These are phyloP conservation scores for Phaffia tasmanica DNA, from an alignment of 768 basidiomycete species.

Conservation along the genomic window DNA sequence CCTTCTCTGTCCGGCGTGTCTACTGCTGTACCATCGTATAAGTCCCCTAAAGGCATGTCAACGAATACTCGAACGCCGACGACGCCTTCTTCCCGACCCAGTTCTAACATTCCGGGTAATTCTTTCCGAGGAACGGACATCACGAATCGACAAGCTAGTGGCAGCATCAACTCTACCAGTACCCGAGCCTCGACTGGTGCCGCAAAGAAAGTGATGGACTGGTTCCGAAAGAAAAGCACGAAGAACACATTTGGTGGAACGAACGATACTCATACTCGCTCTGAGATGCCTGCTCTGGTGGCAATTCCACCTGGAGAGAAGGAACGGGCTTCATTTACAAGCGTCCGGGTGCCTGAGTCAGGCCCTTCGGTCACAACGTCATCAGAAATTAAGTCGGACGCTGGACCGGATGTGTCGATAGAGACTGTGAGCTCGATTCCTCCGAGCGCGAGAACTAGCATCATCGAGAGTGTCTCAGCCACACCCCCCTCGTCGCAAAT, in stretches of 20 bases:
- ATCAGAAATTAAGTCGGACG: background rate
- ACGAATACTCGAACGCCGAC: slow-evolving; percentile 48
- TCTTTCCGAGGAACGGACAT: slow-evolving; percentile 3
- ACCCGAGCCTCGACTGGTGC: slow-evolving; percentile 35
- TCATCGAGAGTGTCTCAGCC: background rate
- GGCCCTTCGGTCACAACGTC: slow-evolving; percentile 3
- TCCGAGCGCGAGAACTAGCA: background rate
- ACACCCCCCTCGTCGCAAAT: slow-evolving; percentile 18
- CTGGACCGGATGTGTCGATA: slow-evolving; percentile 3
- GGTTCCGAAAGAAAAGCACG: slow-evolving; percentile 58
- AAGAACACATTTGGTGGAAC: slow-evolving; percentile 9
- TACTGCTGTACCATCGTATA: background rate
- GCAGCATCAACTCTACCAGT: slow-evolving; percentile 21
- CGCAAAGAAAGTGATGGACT: slow-evolving; percentile 93
- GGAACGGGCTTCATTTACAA: slow-evolving; percentile 15
- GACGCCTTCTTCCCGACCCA: slow-evolving; percentile 32
- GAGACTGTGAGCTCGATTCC: background rate
- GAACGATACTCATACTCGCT: background rate
- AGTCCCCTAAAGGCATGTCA: slow-evolving; percentile 44
- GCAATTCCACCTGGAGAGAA: slow-evolving; percentile 13
- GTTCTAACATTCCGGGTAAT: slow-evolving; percentile 26
- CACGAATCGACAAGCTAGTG: slow-evolving; percentile 7
- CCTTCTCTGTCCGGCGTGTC: background rate
- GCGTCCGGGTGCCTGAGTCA: background rate
- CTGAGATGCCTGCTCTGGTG: too few species aligned